Evolutionary conservation across 1,139 yeast species (phyloP).

Genomic region (Williopsis jadinii): DNA sequence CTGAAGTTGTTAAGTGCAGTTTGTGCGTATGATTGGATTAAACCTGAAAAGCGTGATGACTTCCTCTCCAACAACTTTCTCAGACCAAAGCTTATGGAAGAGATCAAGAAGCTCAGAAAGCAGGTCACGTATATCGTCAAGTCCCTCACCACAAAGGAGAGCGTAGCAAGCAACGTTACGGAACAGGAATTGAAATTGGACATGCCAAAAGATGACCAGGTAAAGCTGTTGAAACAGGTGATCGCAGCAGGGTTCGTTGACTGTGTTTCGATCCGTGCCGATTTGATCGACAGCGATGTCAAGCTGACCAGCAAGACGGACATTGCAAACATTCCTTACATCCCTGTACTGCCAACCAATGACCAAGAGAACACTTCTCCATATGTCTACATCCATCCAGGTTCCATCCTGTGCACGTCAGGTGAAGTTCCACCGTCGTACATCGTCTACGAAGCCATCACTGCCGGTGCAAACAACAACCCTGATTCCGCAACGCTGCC

Average conservation of each 20-base stretch:
- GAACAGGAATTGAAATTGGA: conserved; percentile 50
- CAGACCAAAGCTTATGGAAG: conserved; percentile 69
- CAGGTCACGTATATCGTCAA: conserved; percentile 76
- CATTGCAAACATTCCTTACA: conserved; percentile 64
- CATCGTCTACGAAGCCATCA: conserved; percentile 62
- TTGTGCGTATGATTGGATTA: conserved; percentile 81
- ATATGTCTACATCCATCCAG: conserved; percentile 69
- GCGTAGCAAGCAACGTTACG: conserved; percentile 42
- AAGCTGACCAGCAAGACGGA: conserved; percentile 50
- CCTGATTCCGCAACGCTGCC: conserved; percentile 27
- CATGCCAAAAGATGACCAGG: conserved; percentile 64
- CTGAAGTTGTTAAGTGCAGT: conserved; percentile 72
- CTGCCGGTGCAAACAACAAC: conserved; percentile 36
- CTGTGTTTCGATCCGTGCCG: conserved; percentile 83
- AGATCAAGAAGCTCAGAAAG: conserved; percentile 69
- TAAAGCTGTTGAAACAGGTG: conserved; percentile 83
- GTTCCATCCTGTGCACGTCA: conserved; percentile 48
- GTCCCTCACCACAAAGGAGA: conserved; percentile 51
- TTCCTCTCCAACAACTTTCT: conserved; percentile 60
- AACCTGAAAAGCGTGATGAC: conserved; percentile 33
- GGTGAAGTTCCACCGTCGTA: conserved; percentile 73
- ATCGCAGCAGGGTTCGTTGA: conserved; percentile 89
- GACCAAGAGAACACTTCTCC: conserved; percentile 38
- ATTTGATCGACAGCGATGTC: conserved; percentile 59
- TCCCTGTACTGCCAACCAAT: conserved; percentile 55